Percentiles rank a stretch among this genome's conserved stretches.
These are phyloP conservation scores for Aureobasidium sp. DNA, from an alignment of 2,329 filamentous ascomycete genomes.

Conservation along the genomic window DNA sequence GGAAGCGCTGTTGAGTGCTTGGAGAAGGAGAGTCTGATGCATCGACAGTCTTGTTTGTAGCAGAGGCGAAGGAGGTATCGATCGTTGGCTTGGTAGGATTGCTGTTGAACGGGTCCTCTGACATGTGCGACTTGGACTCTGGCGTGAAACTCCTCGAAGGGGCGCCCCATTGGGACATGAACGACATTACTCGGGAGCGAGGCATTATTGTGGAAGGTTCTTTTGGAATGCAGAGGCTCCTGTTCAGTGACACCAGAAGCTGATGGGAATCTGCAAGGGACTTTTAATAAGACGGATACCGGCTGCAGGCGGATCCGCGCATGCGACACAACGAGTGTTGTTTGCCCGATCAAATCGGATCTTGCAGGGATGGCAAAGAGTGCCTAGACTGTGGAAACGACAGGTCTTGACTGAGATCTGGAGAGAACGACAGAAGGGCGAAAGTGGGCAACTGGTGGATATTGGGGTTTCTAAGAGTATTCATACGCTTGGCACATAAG, in stretches of 20 bases:
- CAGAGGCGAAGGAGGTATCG: slow-evolving; percentile 15
- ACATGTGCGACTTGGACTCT: slow-evolving; percentile 14
- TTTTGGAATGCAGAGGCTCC: slow-evolving; percentile 1
- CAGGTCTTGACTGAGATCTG: neutral
- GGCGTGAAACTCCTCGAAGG: slow-evolving; percentile 33
- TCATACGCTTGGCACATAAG: neutral
- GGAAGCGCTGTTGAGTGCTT: slow-evolving; percentile 32
- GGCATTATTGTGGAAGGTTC: slow-evolving; percentile 25
- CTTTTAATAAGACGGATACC: neutral
- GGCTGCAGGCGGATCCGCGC: slow-evolving; percentile 7
- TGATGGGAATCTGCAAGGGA: slow-evolving; percentile 7
- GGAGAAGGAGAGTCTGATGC: slow-evolving; percentile 22
- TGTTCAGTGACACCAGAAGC: slow-evolving; percentile 8
- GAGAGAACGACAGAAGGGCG: slow-evolving; percentile 5
- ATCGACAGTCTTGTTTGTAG: slow-evolving; percentile 3
- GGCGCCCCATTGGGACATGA: slow-evolving; percentile 72
- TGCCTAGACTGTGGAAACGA: neutral
- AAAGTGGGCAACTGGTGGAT: slow-evolving; percentile 1
- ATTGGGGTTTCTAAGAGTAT: neutral
- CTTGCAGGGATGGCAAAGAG: neutral
- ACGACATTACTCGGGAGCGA: slow-evolving; percentile 64
- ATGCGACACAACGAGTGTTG: slow-evolving; percentile 1
- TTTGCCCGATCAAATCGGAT: neutral
- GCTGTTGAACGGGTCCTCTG: slow-evolving; percentile 16
- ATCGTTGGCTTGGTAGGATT: slow-evolving; percentile 17